Base-by-base conservation (phyloP, 208 protist genomes). In the Trypanosoma melophagium region DNA sequence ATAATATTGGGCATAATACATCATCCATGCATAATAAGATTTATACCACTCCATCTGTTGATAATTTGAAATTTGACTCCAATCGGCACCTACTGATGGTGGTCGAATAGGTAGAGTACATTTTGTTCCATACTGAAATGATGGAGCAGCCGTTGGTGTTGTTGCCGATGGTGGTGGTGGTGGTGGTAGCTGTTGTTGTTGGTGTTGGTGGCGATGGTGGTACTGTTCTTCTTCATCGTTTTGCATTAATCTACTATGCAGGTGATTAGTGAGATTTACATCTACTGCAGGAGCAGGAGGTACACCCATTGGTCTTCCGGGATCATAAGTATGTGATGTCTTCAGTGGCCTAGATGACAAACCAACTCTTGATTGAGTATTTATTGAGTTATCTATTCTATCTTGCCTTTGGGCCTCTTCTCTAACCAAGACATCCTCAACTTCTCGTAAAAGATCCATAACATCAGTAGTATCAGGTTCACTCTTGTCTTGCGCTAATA, bases 1-100 rank as follows among this genome's bases (percentile, higher is more conserved):
- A 65, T 84, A 90, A 24, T 77, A 69, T 66, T 88, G 81, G 40
- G 82, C 74, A 31, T 91, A 91, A 66, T 91, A 91, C 47, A 75
- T 47, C 71, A 83, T 80, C 80, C 82, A 88, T n/a, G 72, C 71
- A 51, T 83, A 82, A 71, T 91, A 86, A 31, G 69, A 61, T 7
- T 77, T 66, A 60, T 88, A 82, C 81, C 81, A 87, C 69, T 74
- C 74, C 70, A 74, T 68, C 50, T 71, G 60, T 22, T 44, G 67
- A 14, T 22, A 50, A 16, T 42, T 54, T 38, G 69, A 67, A 41
- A 74, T 47, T 25, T 25, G 47, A 51, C 69, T 74, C 69, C 61
- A 74, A 47, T 62, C 60, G 17, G 3, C 28, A 35, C 28, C 41
- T 47, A 21, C 59, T n/a, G 13, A 8, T 60, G 35, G 16, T n/a